Percentiles rank a stretch among this genome's conserved stretches.
Evolutionary conservation across 179 eudicot species (phyloP).

Genomic region (Spergularia azorica): DNA sequence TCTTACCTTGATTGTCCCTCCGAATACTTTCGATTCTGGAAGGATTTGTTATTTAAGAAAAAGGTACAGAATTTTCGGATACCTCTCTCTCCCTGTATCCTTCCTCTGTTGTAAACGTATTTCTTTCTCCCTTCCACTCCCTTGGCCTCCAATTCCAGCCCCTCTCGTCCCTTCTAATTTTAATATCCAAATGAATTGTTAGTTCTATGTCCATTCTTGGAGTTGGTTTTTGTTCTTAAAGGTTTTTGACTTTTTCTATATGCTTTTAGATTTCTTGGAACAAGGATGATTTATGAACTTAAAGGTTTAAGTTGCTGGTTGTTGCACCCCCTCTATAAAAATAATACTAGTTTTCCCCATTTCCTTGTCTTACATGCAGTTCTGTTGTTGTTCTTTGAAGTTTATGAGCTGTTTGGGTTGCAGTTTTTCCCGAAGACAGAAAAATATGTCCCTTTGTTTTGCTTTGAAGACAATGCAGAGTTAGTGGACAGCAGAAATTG

Average conservation of each 20-base stretch:
- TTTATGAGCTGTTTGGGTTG: conserved; percentile 27
- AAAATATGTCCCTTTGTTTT: conserved; percentile 80
- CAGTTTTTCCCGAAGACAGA: conserved; percentile 98
- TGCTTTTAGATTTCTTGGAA: background rate
- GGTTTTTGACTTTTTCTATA: background rate
- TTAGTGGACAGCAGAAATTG: conserved; percentile 67
- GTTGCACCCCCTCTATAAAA: background rate
- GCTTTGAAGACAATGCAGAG: conserved; percentile 73
- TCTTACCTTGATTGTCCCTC: too few relatives aligned
- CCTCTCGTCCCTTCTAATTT: too few relatives aligned
- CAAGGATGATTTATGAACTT: too few relatives aligned
- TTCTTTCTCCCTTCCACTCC: too few relatives aligned
- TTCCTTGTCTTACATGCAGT: conserved; percentile 9
- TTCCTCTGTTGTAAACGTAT: too few relatives aligned
- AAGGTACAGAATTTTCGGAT: too few relatives aligned
- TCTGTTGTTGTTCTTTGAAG: background rate
- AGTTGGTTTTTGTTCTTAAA: background rate
- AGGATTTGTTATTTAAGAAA: too few relatives aligned
- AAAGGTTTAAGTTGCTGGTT: background rate
- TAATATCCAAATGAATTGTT: too few relatives aligned
- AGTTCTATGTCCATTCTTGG: too few relatives aligned
- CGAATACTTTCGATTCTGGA: too few relatives aligned
- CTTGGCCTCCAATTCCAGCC: too few relatives aligned
- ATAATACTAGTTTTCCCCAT: conserved; percentile 3
- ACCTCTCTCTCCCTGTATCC: too few relatives aligned